Evolutionary conservation across 306 rosid species (phyloP).

Genomic region (Ceratonia siliqua): DNA sequence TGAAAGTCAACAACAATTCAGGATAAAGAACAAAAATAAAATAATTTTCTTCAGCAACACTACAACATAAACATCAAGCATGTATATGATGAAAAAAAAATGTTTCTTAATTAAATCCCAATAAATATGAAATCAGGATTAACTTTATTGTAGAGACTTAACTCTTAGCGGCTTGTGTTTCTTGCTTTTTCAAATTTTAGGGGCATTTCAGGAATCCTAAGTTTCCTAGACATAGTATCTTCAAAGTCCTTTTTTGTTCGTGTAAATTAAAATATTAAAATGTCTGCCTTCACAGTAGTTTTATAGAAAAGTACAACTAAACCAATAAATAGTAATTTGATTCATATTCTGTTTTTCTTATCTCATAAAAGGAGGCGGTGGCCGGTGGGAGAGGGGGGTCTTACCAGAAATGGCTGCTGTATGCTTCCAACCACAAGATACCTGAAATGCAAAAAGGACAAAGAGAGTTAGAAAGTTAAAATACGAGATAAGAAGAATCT

Average conservation of each 20-base stretch:
- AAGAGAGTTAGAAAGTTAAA: neutral
- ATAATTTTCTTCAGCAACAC: neutral
- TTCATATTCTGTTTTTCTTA: neutral
- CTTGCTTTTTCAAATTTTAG: neutral
- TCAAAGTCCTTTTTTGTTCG: constrained; percentile 3
- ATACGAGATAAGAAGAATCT: neutral
- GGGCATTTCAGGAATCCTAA: neutral
- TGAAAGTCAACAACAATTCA: constrained; percentile 39
- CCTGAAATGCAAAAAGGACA: constrained; percentile 43
- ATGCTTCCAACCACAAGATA: constrained; percentile 99
- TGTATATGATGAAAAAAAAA: neutral
- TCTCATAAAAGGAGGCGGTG: neutral
- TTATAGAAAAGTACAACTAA: neutral
- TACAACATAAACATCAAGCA: constrained; percentile 32
- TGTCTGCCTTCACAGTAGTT: neutral
- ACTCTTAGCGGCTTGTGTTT: neutral
- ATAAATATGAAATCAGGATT: neutral
- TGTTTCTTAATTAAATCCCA: neutral
- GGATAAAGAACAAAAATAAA: constrained; percentile 7
- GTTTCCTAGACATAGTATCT: neutral
- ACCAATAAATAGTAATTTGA: neutral
- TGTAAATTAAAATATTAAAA: neutral
- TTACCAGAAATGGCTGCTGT: constrained; percentile 88
- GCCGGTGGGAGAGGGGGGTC: neutral
- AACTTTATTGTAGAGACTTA: neutral